Evolutionary conservation across 805 yeast genomes (phyloP).

Genomic region (Candida piceae): DNA sequence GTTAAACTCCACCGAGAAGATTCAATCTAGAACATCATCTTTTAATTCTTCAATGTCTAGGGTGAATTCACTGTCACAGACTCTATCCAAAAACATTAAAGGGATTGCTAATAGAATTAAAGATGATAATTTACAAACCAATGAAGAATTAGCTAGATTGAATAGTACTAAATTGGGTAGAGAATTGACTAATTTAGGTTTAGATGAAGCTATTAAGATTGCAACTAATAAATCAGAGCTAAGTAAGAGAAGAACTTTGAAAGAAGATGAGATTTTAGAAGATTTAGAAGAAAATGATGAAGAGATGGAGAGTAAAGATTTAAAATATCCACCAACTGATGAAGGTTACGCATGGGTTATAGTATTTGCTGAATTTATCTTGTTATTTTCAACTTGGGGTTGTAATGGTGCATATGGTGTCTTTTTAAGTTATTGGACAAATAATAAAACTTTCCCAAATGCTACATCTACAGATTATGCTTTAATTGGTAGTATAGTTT

Average conservation of each 20-base stretch:
- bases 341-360: constrained; percentile 62
- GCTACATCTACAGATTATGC: constrained; percentile 54
- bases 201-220: constrained; percentile 23
- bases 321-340: constrained; percentile 34
- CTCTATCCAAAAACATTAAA: constrained; percentile 10
- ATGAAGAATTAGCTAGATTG: constrained; percentile 6
- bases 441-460: constrained; percentile 41
- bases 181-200: constrained; percentile 16
- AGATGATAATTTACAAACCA: constrained; percentile 20
- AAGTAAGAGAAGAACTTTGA: too few species aligned
- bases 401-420: constrained; percentile 57
- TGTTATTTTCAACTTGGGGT: constrained; percentile 57
- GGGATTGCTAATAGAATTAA: constrained; percentile 17
- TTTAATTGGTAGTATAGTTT: constrained; percentile 52
- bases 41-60: constrained; percentile 13
- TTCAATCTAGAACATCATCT: constrained; percentile 6
- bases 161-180: constrained; percentile 16
- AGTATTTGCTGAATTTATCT: constrained; percentile 36
- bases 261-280: too few species aligned
- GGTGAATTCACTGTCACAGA: constrained; percentile 1
- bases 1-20: neutral
- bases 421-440: constrained; percentile 48
- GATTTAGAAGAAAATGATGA: constrained; percentile 1
- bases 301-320: constrained; percentile 3
- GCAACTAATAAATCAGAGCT: constrained; percentile 16